Percentiles rank a stretch among this genome's conserved stretches.
These are phyloP conservation scores for Suillus tomentosus DNA, from an alignment of 768 basidiomycete genomes.

Conservation along the genomic window DNA sequence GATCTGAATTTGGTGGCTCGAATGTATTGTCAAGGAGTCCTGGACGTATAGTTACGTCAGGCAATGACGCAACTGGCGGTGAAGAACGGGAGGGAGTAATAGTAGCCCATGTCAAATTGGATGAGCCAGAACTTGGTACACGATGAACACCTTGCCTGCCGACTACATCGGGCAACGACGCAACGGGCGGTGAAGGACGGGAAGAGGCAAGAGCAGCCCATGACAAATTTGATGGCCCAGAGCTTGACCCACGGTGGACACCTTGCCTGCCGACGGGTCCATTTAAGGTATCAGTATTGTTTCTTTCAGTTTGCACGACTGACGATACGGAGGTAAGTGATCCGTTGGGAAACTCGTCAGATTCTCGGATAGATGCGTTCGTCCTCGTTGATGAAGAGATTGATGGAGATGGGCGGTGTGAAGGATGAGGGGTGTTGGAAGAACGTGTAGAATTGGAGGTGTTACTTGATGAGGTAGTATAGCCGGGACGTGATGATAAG, in stretches of 20 bases:
- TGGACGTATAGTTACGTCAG: background rate
- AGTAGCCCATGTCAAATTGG: background rate
- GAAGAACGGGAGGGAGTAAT: background rate
- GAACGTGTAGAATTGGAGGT: conserved; percentile 1
- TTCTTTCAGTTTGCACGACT: background rate
- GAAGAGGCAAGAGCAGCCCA: conserved; percentile 2
- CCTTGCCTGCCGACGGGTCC: background rate
- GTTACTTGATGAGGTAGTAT: conserved; percentile 9
- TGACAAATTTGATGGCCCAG: background rate
- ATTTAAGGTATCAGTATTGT: background rate
- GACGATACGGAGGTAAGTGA: background rate
- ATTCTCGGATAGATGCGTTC: background rate
- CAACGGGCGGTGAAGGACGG: background rate
- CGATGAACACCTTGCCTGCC: conserved; percentile 1
- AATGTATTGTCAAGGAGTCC: background rate
- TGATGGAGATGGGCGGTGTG: conserved; percentile 24
- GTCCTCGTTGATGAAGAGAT: conserved; percentile 16
- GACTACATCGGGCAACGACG: background rate
- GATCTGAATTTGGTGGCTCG: background rate
- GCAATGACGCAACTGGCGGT: background rate
- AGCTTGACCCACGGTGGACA: background rate
- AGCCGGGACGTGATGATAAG: conserved; percentile 7
- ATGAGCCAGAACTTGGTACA: background rate
- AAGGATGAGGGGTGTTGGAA: conserved; percentile 13
- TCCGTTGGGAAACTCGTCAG: background rate